Conservation (phyloP, 805 yeast species). For the Sugiyamaella smithiae region DNA sequence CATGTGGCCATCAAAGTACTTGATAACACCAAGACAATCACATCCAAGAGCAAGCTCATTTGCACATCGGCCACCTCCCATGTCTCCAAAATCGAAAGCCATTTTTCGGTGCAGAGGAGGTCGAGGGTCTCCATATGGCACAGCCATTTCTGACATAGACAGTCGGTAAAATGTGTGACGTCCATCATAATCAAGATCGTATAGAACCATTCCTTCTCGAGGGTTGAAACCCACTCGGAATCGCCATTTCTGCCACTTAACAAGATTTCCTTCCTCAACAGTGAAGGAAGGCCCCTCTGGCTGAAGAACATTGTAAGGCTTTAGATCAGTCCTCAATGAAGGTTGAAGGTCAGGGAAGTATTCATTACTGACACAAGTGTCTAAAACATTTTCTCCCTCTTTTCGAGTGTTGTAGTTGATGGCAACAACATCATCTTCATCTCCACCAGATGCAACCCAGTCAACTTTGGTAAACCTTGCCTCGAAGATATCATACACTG, state of each 20-base stretch:
- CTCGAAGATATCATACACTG: conserved; percentile 66
- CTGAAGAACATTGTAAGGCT: conserved; percentile 76
- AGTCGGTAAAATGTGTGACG: conserved; percentile 72
- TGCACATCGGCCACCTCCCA: conserved; percentile 77
- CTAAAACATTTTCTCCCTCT: conserved; percentile 50
- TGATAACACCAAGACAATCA: conserved; percentile 80
- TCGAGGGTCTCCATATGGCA: conserved; percentile 84
- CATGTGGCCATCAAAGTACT: conserved; percentile 65
- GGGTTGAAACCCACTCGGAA: conserved; percentile 66
- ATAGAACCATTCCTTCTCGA: conserved; percentile 77
- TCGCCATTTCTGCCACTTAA: conserved; percentile 83
- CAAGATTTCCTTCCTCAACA: conserved; percentile 49
- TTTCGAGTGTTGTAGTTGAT: conserved; percentile 47
- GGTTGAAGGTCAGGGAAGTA: conserved; percentile 25
- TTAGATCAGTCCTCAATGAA: conserved; percentile 49
- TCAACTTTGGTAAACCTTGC: conserved; percentile 68
- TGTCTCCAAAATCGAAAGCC: conserved; percentile 83
- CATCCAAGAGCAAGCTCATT: conserved; percentile 71
- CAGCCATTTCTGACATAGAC: conserved; percentile 79
- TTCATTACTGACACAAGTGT: conserved; percentile 42
- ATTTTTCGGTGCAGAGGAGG: conserved; percentile 83
- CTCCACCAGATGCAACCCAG: conserved; percentile 69
- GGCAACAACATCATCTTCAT: conserved; percentile 55
- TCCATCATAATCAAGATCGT: conserved; percentile 72
- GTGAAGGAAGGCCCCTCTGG: conserved; percentile 79